These are phyloP conservation scores for Purpureocillium takamizusanense DNA, from an alignment of 2,329 filamentous ascomycete species.

Conservation along the genomic window DNA sequence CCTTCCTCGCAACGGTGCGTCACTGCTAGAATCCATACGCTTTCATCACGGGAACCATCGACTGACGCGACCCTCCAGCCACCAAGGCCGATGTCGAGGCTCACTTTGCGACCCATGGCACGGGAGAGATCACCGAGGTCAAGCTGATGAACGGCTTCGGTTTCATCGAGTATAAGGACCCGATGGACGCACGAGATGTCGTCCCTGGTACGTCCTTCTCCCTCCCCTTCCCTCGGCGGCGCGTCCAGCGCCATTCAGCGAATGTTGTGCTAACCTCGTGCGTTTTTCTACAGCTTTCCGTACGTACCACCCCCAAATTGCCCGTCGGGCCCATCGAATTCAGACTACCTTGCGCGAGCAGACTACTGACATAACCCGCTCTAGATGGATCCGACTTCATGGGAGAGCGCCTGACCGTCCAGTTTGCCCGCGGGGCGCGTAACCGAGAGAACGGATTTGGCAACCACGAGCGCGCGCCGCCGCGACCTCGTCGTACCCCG, in stretches of 20 bases:
- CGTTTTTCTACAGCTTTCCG: constrained; percentile 45
- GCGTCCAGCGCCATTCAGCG: background rate
- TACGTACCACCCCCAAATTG: constrained; percentile 32
- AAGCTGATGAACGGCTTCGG: constrained; percentile 99
- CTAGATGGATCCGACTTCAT: constrained; percentile 95
- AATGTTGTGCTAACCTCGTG: constrained; percentile 10
- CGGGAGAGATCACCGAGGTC: constrained; percentile 95
- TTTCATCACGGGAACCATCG: constrained; percentile 16
- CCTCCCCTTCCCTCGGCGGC: background rate
- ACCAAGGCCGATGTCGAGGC: constrained; percentile 95
- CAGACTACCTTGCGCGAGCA: too few species aligned
- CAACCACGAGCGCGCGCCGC: constrained; percentile 46
- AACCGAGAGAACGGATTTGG: constrained; percentile 41
- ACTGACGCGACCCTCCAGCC: constrained; percentile 54
- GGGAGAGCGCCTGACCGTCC: constrained; percentile 93
- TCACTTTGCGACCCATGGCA: constrained; percentile 92
- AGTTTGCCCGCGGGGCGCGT: constrained; percentile 86
- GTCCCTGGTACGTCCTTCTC: constrained; percentile 69
- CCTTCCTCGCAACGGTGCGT: constrained; percentile 84
- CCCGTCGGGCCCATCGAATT: background rate
- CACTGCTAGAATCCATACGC: constrained; percentile 14
- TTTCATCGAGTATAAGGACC: constrained; percentile 98
- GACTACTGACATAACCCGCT: background rate
- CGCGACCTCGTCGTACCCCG: constrained; percentile 83
- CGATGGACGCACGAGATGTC: constrained; percentile 95